Base-by-base conservation (phyloP, 768 basidiomycete species). In the Phlebiopsis flavidoalba region DNA sequence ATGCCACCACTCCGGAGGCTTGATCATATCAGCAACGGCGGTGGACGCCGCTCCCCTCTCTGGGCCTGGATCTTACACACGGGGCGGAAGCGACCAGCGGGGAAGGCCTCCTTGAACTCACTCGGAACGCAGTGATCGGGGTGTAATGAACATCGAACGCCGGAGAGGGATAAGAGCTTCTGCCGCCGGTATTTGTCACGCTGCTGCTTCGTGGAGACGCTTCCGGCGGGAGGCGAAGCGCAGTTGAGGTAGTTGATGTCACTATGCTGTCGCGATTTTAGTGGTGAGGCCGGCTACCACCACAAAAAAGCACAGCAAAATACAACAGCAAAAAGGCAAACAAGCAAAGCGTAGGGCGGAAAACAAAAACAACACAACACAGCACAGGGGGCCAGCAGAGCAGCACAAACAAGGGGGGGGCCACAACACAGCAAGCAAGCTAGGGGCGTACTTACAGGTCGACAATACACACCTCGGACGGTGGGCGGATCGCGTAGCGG, bases 31-130 rank as follows among this genome's bases (percentile, higher is more conserved):
- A 2, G 93, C 93, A 14, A 94, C 89, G 36, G 89, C 86, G 47
- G 91, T 80, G 33, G 86, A 86, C 37, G 93, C 85, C 3, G 54
- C 54, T 85, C 87, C 21, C 90, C 87, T 53, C 90, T 77, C 74
- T 92, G 93, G 6, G 91, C 87, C 67, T 91, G 89, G 60, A 95
- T 93, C 71, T 91, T 91, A 79, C 93, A 95, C 40, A 95, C 84
- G 10, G 93, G 93, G 15, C 94, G 79, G 79, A 97, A 95, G 40
- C 91, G 81, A 36, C 94, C 93, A 2, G 91, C 92, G 7, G 95
- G 95, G 75, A 95, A 97, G 1, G 94, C 91, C 69, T 96, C 91
- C 71, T 95, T 95, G 77, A 95, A 93, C 74, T 96, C 95, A 64
- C 92, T 91, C 10, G 90, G 87, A 45, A 94, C 82, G 47, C 86